phyloP scores from a whole-genome alignment of 2,329 filamentous ascomycete genomes.

The Karstenula rhodostoma region DNA sequence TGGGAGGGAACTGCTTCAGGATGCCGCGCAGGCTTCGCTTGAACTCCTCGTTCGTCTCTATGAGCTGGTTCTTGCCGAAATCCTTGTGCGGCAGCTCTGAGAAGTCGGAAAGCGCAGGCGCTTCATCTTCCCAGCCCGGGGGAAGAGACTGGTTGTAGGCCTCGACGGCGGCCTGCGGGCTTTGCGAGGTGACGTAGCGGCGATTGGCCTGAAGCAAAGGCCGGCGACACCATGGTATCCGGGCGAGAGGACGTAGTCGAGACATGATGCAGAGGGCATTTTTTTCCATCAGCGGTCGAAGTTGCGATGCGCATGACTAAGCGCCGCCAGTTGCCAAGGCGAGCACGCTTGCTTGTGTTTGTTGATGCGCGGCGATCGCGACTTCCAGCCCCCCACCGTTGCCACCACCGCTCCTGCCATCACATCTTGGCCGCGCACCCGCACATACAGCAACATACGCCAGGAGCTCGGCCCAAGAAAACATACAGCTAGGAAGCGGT shows the following conservation, averaged over 20 bases:
- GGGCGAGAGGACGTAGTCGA: constrained; percentile 38
- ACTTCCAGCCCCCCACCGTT: constrained; percentile 3
- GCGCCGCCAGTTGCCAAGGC: constrained; percentile 7
- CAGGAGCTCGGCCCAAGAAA: neutral
- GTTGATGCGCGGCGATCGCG: constrained; percentile 16
- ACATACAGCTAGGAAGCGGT: neutral
- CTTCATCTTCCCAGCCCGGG: constrained; percentile 76
- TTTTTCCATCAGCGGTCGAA: constrained; percentile 31
- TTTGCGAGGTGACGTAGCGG: constrained; percentile 38
- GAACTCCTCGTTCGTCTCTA: constrained; percentile 90
- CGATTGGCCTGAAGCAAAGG: constrained; percentile 33
- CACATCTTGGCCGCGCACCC: neutral
- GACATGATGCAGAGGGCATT: constrained; percentile 38
- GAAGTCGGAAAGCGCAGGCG: constrained; percentile 76
- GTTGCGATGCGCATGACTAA: constrained; percentile 13
- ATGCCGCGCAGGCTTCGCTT: constrained; percentile 89
- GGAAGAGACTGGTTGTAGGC: constrained; percentile 48
- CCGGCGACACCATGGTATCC: constrained; percentile 38
- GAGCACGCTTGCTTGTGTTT: constrained; percentile 11
- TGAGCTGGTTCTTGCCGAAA: constrained; percentile 96
- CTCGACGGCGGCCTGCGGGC: constrained; percentile 28
- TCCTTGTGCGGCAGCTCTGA: constrained; percentile 77
- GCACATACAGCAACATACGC: neutral
- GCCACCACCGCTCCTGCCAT: constrained; percentile 1
- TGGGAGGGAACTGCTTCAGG: constrained; percentile 92